Base-by-base conservation (phyloP, 345 rosid genomes). In the Acer yangbiense region DNA sequence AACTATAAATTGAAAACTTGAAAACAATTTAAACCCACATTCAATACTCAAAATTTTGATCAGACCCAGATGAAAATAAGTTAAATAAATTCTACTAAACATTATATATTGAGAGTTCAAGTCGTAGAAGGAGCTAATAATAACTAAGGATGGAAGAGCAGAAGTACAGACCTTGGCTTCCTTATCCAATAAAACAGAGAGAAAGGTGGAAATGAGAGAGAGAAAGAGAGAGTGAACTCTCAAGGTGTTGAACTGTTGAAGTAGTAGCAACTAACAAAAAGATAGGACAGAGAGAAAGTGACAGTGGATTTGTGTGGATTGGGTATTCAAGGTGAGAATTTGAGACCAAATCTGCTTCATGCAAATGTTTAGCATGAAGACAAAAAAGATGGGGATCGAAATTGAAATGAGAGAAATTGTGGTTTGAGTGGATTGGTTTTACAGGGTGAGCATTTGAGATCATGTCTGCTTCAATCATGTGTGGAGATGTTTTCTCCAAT, bases 391-490 rank as follows among this genome's bases (percentile, higher is more conserved):
- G 64, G 64, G 64, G 27, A 60, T 60, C 27, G 20, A 60, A 18
- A n/a, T 20, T 60, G 10, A 60, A 60, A 54, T 54, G 58, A 54
- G 58, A 52, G 58, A 54, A 16, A 54, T 16, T 54, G 58, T 54
- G 58, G 58, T 3, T n/a, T 44, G 20, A 2, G 25, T 67, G 78
- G 78, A 82, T 82, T 82, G 82, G 79, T 48, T 78, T 78, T 82
- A 52, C 71, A 75, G 67, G 77, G 80, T 60, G 46, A 52, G 58
- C 9, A 78, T 70, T 78, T 20, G 27, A 60, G 64, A 20, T 4
- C 64, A 20, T 20, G 64, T 60, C 64, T 20, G 64, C 64, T 60
- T 60, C 64, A 60, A 60, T 20, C 64, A 60, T 60, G 27, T n/a
- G 62, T n/a, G 62, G 62, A 57, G 62, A 57, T 35, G 39, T 35